Conservation (phyloP, 441 rosid genomes). For the Manihot esculenta region DNA sequence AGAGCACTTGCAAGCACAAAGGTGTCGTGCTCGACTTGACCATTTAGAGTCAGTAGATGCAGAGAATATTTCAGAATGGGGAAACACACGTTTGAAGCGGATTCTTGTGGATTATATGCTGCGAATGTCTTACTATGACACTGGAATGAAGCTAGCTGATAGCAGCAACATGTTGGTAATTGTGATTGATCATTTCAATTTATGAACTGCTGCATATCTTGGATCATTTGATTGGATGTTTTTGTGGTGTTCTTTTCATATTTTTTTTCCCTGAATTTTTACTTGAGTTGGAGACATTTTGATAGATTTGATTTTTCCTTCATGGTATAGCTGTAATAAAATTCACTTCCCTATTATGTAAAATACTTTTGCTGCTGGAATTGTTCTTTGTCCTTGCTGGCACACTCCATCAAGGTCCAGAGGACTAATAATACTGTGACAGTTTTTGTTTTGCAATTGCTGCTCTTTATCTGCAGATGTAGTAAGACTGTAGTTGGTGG, state of each 20-base stretch:
- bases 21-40: neutral
- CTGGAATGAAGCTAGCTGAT: constrained; percentile 73
- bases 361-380: neutral
- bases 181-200: constrained; percentile 11
- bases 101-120: constrained; percentile 93
- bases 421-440: neutral
- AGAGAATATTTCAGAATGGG: constrained; percentile 72
- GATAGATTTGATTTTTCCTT: neutral
- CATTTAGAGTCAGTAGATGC: neutral
- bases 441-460: neutral
- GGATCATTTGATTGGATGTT: neutral
- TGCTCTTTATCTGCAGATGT: too few relatives aligned
- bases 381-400: too few relatives aligned
- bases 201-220: neutral
- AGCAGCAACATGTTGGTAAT: constrained; percentile 65
- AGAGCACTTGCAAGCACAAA: too few relatives aligned
- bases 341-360: too few relatives aligned
- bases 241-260: neutral
- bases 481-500: too few relatives aligned
- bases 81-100: constrained; percentile 61
- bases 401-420: neutral
- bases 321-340: neutral
- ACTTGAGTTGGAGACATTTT: neutral
- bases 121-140: constrained; percentile 80
- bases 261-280: too few relatives aligned